A percentile compares a stretch with the other conserved stretches of the same genome.
Conservation (phyloP, 495 filamentous ascomycete species). For the Daldinia grandis region DNA sequence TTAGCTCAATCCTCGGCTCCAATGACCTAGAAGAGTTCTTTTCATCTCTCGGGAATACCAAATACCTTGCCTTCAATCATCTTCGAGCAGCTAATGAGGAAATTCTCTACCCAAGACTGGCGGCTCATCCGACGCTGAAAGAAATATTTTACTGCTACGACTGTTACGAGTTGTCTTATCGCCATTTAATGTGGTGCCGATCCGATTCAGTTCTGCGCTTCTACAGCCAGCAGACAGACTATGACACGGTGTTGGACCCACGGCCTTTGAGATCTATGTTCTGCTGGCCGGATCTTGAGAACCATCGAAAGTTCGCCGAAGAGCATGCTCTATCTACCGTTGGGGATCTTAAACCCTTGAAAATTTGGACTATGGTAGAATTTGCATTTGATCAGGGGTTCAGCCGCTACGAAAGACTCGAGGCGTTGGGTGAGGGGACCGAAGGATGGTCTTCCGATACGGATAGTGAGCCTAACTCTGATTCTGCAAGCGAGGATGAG, state of each 20-base stretch:
- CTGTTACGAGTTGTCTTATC: too few relatives aligned
- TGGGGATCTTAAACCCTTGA: background rate
- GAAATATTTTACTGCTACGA: background rate
- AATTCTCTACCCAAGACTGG: background rate
- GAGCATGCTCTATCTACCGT: background rate
- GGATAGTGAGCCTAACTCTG: background rate
- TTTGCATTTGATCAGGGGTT: slow-evolving; percentile 27
- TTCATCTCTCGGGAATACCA: background rate
- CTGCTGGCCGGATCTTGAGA: slow-evolving; percentile 49
- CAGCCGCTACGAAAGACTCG: slow-evolving; percentile 3
- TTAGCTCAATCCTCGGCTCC: background rate
- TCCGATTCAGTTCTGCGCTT: slow-evolving; percentile 34
- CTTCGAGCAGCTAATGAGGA: background rate
- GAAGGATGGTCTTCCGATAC: background rate
- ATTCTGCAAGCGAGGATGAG: slow-evolving; percentile 32
- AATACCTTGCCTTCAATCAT: background rate
- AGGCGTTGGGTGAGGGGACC: background rate
- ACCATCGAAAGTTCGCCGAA: slow-evolving; percentile 15
- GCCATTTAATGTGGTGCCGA: slow-evolving; percentile 42
- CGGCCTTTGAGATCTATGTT: slow-evolving; percentile 34
- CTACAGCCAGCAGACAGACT: slow-evolving; percentile 21
- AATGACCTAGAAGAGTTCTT: background rate
- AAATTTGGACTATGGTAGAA: slow-evolving; percentile 43
- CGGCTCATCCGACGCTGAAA: background rate
- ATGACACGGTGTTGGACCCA: slow-evolving; percentile 12